Evolutionary conservation across 331 rosid species (phyloP).

Genomic region (Erythrophleum ivorense): DNA sequence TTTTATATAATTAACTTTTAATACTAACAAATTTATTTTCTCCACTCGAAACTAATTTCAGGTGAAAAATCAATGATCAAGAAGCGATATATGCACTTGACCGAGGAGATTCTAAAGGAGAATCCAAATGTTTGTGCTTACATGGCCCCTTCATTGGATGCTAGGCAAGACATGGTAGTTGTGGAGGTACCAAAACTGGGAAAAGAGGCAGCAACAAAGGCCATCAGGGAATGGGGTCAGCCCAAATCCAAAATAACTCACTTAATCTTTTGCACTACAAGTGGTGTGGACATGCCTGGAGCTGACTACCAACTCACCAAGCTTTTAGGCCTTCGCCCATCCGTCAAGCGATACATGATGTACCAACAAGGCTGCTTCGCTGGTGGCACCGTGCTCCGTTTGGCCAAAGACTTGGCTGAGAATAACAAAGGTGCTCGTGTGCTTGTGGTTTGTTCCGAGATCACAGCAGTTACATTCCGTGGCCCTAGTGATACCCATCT

Average conservation of each 20-base stretch:
- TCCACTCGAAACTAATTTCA: slow-evolving; percentile 13
- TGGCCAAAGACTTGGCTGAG: slow-evolving; percentile 43
- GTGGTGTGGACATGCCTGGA: slow-evolving; percentile 45
- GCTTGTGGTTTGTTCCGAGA: slow-evolving; percentile 45
- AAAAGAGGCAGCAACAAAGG: slow-evolving; percentile 44
- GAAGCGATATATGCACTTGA: slow-evolving; percentile 41
- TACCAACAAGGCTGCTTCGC: slow-evolving; percentile 47
- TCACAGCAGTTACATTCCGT: slow-evolving; percentile 41
- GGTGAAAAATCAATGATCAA: slow-evolving; percentile 45
- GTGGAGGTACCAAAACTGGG: slow-evolving; percentile 41
- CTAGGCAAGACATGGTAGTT: slow-evolving; percentile 45
- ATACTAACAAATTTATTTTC: too few relatives aligned
- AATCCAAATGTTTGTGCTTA: slow-evolving; percentile 30
- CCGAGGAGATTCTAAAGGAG: slow-evolving; percentile 35
- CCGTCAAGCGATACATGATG: slow-evolving; percentile 44
- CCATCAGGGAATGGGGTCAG: slow-evolving; percentile 42
- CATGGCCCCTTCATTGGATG: slow-evolving; percentile 43
- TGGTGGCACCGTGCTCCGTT: slow-evolving; percentile 38
- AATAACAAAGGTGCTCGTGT: slow-evolving; percentile 40
- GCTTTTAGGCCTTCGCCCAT: slow-evolving; percentile 31
- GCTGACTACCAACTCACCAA: slow-evolving; percentile 43
- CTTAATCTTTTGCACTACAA: slow-evolving; percentile 40
- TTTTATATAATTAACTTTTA: too few relatives aligned
- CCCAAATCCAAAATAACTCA: slow-evolving; percentile 36
- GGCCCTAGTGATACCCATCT: slow-evolving; percentile 42